Evolutionary conservation across 441 rosid genomes (phyloP), one percentile per base, ranked within the genome.

Genomic region (Gossypium aridum): DNA sequence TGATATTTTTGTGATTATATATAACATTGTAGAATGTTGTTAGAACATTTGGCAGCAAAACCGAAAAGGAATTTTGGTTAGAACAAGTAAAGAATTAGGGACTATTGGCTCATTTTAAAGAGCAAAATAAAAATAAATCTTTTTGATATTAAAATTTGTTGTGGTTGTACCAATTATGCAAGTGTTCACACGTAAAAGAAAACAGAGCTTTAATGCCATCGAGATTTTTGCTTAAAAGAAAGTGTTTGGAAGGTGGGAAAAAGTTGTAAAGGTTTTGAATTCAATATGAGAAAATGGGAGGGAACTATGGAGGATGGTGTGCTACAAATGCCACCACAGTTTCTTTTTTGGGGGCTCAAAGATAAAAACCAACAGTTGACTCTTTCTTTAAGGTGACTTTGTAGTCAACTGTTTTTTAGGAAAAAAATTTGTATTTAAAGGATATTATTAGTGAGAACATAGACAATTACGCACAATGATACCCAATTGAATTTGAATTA

Each of bases 151-250:
- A 25, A 61, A 16, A 28, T 56, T 7, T 47, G 43, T 17, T 20
- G 22, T 19, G 75, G 64, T 37, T 56, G 79, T 37, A 22, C 75
- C 75, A 74, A 76, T 62, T 57, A 70, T 49, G 22, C 47, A 16
- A 14, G 55, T 47, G 51, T 64, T 64, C 13, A 43, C 37, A 31
- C 37, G 6, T 5, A 31, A 31, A 31, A 62, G n/a, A 14, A 62
- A 62, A 62, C 43, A 62, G 43, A 28, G 20, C 20, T n/a, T 62
- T 28, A 10, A 28, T 62, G 45, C 3, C 20, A 28, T 31, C 7
- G 37, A 31, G 37, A 4, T 31, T 61, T 22, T 43, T 43, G 12
- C 13, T 4, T 26, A 37, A 63, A 76, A 54, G 23, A 49, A 12
- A 23, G 51, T 59, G 23, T 26, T 57, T 34, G 53, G 53, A 31